phyloP scores from a whole-genome alignment of 2,329 filamentous ascomycete species.

The Paecilomyces formosus region DNA sequence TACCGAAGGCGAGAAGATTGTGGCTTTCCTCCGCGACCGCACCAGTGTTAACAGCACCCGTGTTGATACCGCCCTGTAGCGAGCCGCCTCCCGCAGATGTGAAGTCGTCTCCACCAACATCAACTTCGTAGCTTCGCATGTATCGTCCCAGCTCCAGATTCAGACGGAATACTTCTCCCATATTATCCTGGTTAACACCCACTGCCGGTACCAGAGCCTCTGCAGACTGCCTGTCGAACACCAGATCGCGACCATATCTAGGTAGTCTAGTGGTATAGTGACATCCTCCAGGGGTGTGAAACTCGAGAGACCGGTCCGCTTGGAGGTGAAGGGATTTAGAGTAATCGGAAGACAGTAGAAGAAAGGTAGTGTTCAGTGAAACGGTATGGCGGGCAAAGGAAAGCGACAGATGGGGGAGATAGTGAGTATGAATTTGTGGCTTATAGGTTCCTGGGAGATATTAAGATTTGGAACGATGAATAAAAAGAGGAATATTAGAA shows the following conservation, averaged over 20 bases:
- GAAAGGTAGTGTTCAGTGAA: slow-evolving; percentile 83
- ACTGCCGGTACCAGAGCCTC: slow-evolving; percentile 85
- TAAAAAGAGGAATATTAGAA: slow-evolving; percentile 6
- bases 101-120: slow-evolving; percentile 78
- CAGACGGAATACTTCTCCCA: slow-evolving; percentile 85
- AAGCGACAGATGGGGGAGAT: slow-evolving; percentile 85
- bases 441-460: slow-evolving; percentile 52
- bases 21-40: slow-evolving; percentile 84
- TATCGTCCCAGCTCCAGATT: slow-evolving; percentile 89
- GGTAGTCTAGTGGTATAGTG: slow-evolving; percentile 88
- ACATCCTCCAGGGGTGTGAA: slow-evolving; percentile 81
- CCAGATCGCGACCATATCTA: slow-evolving; percentile 81
- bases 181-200: slow-evolving; percentile 75
- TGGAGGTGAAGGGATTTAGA: slow-evolving; percentile 92
- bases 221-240: slow-evolving; percentile 73
- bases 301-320: slow-evolving; percentile 81
- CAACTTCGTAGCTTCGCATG: slow-evolving; percentile 88
- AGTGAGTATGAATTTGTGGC: slow-evolving; percentile 90
- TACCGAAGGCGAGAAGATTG: slow-evolving; percentile 87
- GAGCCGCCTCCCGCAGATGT: slow-evolving; percentile 59
- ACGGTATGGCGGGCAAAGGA: slow-evolving; percentile 90
- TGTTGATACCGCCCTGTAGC: slow-evolving; percentile 77
- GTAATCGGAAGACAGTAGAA: slow-evolving; percentile 82
- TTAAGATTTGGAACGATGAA: slow-evolving; percentile 4
- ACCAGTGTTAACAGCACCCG: slow-evolving; percentile 79